phyloP scores from a whole-genome alignment of 768 basidiomycete species.

The Leccinum longicurvipes region DNA sequence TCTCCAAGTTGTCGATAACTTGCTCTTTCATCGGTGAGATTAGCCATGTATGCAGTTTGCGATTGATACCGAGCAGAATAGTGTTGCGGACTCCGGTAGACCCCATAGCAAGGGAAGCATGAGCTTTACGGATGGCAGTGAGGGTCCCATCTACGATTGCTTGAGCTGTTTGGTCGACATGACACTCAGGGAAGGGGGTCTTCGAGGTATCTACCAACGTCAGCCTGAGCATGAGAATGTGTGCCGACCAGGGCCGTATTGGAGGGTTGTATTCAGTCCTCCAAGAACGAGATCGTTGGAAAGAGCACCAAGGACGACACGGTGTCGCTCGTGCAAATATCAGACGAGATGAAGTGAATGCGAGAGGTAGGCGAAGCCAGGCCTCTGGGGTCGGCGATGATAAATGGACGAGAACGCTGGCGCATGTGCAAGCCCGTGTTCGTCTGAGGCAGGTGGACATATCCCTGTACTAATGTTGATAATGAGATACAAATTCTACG shows the following conservation, averaged over 20 bases:
- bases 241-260: conserved; percentile 77
- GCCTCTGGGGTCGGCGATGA: conserved; percentile 49
- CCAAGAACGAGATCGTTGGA: conserved; percentile 47
- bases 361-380: conserved; percentile 46
- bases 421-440: conserved; percentile 79
- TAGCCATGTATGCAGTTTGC: conserved; percentile 76
- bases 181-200: conserved; percentile 76
- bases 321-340: conserved; percentile 81
- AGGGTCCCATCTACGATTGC: conserved; percentile 73
- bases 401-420: conserved; percentile 72
- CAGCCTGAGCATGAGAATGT: conserved; percentile 71
- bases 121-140: conserved; percentile 64
- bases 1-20: conserved; percentile 69
- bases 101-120: conserved; percentile 57
- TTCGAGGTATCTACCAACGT: conserved; percentile 78
- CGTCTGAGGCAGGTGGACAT: conserved; percentile 60
- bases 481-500: conserved; percentile 43
- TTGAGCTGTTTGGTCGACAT: conserved; percentile 65
- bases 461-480: conserved; percentile 48
- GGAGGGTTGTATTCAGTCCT: conserved; percentile 57
- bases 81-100: conserved; percentile 64
- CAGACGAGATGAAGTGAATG: conserved; percentile 75
- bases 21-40: conserved; percentile 67
- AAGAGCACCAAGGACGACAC: conserved; percentile 60
- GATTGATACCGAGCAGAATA: conserved; percentile 64